Evolutionary conservation across 1,284 basidiomycete genomes (phyloP).

Genomic region (Austropuccinia psidii): DNA sequence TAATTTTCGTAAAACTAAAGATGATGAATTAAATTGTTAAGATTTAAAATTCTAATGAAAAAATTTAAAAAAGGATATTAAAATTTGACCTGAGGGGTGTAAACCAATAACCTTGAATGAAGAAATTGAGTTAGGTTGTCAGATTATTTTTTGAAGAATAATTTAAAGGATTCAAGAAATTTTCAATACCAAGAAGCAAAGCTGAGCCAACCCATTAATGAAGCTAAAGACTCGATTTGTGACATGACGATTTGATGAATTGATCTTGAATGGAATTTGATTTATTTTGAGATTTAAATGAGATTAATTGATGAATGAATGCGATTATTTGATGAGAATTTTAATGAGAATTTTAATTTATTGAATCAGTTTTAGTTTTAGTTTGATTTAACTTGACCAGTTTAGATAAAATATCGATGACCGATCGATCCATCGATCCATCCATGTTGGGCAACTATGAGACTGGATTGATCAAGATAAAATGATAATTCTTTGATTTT

Average conservation of each 20-base stretch:
- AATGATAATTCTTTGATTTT: too few species aligned
- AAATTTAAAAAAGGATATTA: background rate
- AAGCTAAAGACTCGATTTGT: background rate
- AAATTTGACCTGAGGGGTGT: background rate
- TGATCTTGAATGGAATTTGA: background rate
- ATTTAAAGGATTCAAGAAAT: too few species aligned
- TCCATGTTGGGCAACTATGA: too few species aligned
- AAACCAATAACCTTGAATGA: constrained; percentile 11
- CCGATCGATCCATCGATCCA: background rate
- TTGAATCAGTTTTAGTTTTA: too few species aligned
- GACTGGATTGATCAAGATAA: too few species aligned
- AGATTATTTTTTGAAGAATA: too few species aligned
- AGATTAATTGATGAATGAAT: background rate
- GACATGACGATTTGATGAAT: background rate
- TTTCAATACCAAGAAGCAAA: constrained; percentile 33
- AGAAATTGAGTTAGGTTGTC: background rate
- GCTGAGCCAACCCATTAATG: constrained; percentile 32
- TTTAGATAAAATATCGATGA: background rate
- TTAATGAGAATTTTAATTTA: background rate
- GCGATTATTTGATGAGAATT: background rate
- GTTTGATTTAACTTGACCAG: too few species aligned
- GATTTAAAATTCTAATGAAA: background rate
- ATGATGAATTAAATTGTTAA: background rate
- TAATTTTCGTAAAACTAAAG: constrained; percentile 33
- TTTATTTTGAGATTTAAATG: background rate